phyloP scores from a whole-genome alignment of 805 yeast genomes.

The Saccharomyces eubayanus region DNA sequence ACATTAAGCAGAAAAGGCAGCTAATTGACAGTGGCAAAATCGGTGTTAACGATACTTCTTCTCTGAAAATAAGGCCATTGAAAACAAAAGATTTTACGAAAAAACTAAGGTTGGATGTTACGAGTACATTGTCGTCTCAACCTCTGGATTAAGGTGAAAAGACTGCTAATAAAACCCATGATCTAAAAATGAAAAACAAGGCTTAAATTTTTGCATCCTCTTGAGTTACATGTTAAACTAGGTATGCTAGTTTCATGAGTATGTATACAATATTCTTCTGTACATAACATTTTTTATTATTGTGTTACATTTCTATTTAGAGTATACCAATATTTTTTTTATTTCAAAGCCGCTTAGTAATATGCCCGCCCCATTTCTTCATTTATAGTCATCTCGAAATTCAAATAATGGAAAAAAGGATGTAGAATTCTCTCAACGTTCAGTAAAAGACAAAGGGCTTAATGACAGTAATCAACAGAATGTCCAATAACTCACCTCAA shows the following conservation, averaged over 20 bases:
- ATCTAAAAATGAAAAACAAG: background rate
- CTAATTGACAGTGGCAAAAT: slow-evolving; percentile 20
- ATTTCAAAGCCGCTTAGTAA: background rate
- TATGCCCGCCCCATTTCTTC: background rate
- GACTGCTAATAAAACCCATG: background rate
- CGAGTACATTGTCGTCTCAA: slow-evolving; percentile 16
- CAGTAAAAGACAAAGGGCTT: background rate
- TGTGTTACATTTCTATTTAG: background rate
- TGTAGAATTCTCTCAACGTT: background rate
- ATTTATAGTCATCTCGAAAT: background rate
- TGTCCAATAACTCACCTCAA: slow-evolving; percentile 31
- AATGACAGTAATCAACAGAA: slow-evolving; percentile 1
- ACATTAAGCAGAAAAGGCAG: slow-evolving; percentile 51
- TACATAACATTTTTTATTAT: background rate
- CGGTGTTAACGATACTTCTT: slow-evolving; percentile 26
- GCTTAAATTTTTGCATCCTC: background rate
- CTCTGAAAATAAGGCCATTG: slow-evolving; percentile 50
- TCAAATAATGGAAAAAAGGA: background rate
- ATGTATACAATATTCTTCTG: background rate
- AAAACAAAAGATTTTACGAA: slow-evolving; percentile 54
- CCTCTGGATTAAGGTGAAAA: slow-evolving; percentile 13
- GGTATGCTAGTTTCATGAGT: background rate
- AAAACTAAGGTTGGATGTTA: slow-evolving; percentile 22
- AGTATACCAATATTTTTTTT: background rate
- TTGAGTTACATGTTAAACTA: too few species aligned